Percentiles rank a stretch among this genome's conserved stretches.
These are phyloP conservation scores for Globisporangium splendens DNA, from an alignment of 352 stramenopile genomes.

Conservation along the genomic window DNA sequence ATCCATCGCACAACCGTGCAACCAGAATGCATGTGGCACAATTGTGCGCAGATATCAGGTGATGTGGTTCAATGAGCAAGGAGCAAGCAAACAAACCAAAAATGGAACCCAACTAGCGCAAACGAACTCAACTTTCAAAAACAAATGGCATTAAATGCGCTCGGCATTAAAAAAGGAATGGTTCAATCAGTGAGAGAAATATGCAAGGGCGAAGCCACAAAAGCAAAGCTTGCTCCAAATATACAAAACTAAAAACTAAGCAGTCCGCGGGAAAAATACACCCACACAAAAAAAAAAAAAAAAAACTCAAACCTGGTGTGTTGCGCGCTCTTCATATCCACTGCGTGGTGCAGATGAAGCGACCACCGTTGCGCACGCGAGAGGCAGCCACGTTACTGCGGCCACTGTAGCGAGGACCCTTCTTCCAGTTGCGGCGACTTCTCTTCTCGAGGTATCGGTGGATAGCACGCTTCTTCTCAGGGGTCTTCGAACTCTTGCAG, in stretches of 20 bases:
- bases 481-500: constrained; percentile 82
- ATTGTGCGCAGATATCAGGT: no score
- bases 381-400: constrained; percentile 77
- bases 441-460: constrained; percentile 83
- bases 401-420: constrained; percentile 71
- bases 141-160: constrained; percentile 15
- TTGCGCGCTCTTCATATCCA: constrained; percentile 52
- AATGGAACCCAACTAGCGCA: no score
- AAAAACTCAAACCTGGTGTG: constrained; percentile 2
- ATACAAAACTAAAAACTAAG: constrained; percentile 10
- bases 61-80: no score
- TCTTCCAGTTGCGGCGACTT: constrained; percentile 81
- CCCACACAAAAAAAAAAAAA: constrained; percentile 11
- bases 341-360: constrained; percentile 78
- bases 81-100: no score
- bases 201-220: constrained; percentile 15
- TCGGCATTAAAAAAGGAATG: constrained; percentile 11
- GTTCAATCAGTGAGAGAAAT: constrained; percentile 20
- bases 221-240: constrained; percentile 8
- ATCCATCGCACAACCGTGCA: background rate
- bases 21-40: no score
- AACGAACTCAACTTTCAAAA: constrained; percentile 1
- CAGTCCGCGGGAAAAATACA: constrained; percentile 11
- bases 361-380: constrained; percentile 75
- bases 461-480: constrained; percentile 76